Base-by-base conservation (phyloP, 257 asterid genomes). In the Primulina tabacum region DNA sequence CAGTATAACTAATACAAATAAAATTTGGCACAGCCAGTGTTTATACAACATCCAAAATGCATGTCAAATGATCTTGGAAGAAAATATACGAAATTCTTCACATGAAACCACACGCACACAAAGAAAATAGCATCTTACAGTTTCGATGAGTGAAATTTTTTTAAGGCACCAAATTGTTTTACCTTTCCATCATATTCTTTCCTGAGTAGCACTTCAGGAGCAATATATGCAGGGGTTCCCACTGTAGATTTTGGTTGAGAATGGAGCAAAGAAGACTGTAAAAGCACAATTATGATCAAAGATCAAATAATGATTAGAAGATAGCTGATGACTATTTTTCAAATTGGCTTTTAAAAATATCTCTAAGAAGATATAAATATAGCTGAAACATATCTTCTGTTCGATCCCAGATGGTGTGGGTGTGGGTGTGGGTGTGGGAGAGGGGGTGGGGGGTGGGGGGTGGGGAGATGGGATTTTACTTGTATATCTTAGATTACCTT, bases 181-280 rank as follows among this genome's bases (percentile, higher is more conserved):
- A 87, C 97, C 96, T 88, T 90, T 75, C 97, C 97, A 80, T 90
- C 97, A 67, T 90, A 90, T 76, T 90, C 95, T 78, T 85, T 80
- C 79, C 89, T 78, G 33, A 78, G 85, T 71, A 89, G 62, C 71
- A 91, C 96, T 81, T 91, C 97, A 0, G 97, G 96, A 78, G 96
- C 97, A 76, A 89, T 90, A 69, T 90, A 90, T 21, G 96, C 96
- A 65, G 97, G 92, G 64, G 97, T 90, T 40, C 97, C 97, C 74
- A 90, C 97, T 2, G 97, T 90, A 59, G 97, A 90, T 81, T 90
- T 90, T 65, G 97, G 97, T 82, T 89, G 96, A 30, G 97, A 89
- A 71, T 90, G 97, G 79, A 89, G 82, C 79, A 91, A 79, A 38
- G 97, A 82, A 60, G 97, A 91, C 97, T 90, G 85, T 55, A 68